Base-by-base conservation (phyloP, 2,329 filamentous ascomycete genomes). In the Claviceps pazoutovae region DNA sequence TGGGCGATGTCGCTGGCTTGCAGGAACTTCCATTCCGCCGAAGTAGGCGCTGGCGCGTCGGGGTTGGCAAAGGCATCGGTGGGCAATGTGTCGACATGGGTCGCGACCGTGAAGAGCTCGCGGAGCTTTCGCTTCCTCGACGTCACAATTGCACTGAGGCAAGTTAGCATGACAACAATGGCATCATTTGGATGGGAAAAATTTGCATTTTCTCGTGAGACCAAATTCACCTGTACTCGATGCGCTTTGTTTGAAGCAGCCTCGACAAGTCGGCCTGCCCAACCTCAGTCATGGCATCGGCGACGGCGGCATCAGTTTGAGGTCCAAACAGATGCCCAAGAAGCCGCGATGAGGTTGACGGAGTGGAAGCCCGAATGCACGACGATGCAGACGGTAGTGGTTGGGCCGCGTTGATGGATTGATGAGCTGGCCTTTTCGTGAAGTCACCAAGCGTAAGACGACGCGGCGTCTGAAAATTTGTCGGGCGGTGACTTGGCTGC, bases 91-190 rank as follows among this genome's bases (percentile, higher is more conserved):
- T 80, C 74, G 64, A 75, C 70, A 68, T 83, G 80, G 68, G 84
- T 85, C 74, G 86, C 83, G 76, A 86, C 80, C 61, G 79, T 77
- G 74, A 86, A 95, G 62, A 95, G 79, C 73, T 93, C 86, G 68
- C 84, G 84, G 67, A 95, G 78, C 76, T 94, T 94, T 70, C 88
- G 83, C 80, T 94, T 93, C 71, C 87, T 85, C 76, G 86, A 88
- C 70, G 77, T 78, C 75, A 86, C 80, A 78, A 84, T 83, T 78
- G 78, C 75, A 71, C 82, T 85, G 65, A 54, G 59, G 56, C 56
- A 23, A 42, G 64, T 79, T 56, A 80, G 68, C 62, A 74, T 53
- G 53, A 55, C 62, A 49, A 70, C 71, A 69, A 61, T 60, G 51
- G 64, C 58, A 77, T 71, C 66, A 59, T 68, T 66, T 59, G 63